Evolutionary conservation across 176 grass and related monocot species (phyloP), one percentile per base, ranked within the genome.

Genomic region (Phoenix roebelenii): DNA sequence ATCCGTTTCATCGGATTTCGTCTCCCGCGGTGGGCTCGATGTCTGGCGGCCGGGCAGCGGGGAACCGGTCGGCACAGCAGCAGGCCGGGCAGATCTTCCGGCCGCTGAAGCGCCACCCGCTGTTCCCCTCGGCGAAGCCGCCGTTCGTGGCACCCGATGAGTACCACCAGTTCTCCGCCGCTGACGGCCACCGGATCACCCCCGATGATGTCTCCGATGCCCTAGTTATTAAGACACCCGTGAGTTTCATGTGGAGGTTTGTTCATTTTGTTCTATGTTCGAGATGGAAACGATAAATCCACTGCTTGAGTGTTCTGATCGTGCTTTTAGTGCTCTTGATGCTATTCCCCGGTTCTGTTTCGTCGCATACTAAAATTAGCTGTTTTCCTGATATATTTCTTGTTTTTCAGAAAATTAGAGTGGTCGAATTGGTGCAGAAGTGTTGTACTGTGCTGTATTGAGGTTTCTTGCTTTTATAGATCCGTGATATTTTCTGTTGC

Each of bases 191-290:
- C 64, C 24, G 26, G 60, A 23, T 52, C 32, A 50, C 63, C 16
- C 51, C 49, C 65, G 83, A 66, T 16, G 83, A 69, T 18, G 55
- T 80, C 24, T 66, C 79, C 22, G 93, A 97, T 26, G 84, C 75
- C 48, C 66, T 91, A 15, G 59, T 83, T 61, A 57, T 76, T 49
- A 80, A 67, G 60, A 83, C 52, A 15, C 77, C 87, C 3, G 87
- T 97, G 76, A 97, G 87, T 83, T 69, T n/a, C 23, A 20, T 49
- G 30, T 64, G 4, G 59, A 49, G 51, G 49, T 75, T 76, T 35
- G 26, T 24, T 18, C 22, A 26, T 58, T 24, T 49, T 17, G n/a
- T 82, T 25, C 25, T 61, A 3, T 61, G 63, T 49, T 73, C 72
- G 52, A 35, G n/a, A 17, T n/a, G 16, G 54, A 68, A 62, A 30